phyloP scores from a whole-genome alignment of 2,329 filamentous ascomycete species.

The Parasarocladium wereldwijsianum region DNA sequence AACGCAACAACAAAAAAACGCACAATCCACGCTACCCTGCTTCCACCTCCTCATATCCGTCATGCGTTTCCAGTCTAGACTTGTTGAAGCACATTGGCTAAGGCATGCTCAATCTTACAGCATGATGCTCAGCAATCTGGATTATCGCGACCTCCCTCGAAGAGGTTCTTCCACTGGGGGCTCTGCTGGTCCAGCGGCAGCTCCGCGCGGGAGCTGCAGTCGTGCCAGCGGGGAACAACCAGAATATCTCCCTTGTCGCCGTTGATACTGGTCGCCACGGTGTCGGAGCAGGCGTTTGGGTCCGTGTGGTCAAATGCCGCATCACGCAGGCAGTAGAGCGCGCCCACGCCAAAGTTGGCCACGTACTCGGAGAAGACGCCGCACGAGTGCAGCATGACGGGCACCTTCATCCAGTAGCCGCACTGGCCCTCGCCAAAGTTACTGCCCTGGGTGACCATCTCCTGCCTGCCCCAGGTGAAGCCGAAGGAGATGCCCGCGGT shows the following conservation, averaged over 20 bases:
- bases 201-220: conserved; percentile 1
- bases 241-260: conserved; percentile 1
- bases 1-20: no score
- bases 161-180: conserved; percentile 1
- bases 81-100: no score
- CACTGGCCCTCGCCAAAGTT: conserved; percentile 1
- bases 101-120: no score
- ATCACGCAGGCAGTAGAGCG: conserved; percentile 1
- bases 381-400: conserved; percentile 1
- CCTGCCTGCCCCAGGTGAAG: conserved; percentile 3
- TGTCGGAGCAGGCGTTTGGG: conserved; percentile 2
- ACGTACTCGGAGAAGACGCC: conserved; percentile 1
- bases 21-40: no score
- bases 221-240: conserved; percentile 2
- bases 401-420: conserved; percentile 3
- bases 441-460: conserved; percentile 2
- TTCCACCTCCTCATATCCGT: no score
- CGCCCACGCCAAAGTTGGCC: conserved; percentile 1
- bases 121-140: background rate
- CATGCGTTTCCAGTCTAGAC: no score
- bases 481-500: conserved; percentile 2
- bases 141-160: background rate
- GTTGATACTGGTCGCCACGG: conserved; percentile 1
- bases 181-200: background rate
- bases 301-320: background rate